Evolutionary conservation across 768 basidiomycete species (phyloP), one percentile per base, ranked within the genome.

Genomic region (Serendipita sp.): DNA sequence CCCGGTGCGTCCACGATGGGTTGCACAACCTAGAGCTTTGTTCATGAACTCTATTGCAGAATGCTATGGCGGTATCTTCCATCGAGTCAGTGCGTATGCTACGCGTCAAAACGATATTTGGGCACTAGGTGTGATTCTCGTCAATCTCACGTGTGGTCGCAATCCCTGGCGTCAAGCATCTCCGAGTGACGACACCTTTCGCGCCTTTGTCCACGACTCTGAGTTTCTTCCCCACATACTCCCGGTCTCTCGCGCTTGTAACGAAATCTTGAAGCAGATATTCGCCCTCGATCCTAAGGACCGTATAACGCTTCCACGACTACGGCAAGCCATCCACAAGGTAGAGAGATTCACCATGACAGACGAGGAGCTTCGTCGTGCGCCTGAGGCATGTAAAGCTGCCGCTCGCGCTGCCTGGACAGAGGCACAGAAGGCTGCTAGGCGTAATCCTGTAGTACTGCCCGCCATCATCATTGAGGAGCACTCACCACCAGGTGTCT

Each of bases 81-180:
- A 82, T 38, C 79, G 78, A 16, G 80, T 79, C 64, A 81, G 82
- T 66, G 77, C 81, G 3, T 99, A 99, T 75, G 88, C 88, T 5
- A 91, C 94, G 7, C 80, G 84, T 68, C 83, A 82, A 72, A 95
- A 96, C 74, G 95, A 99, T 73, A 82, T 97, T 68, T 99, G 95
- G 95, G 92, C 93, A 5, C 78, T 98, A 48, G 95, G 93, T 38
- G 89, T 99, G 70, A 90, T 99, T 67, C 85, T 99, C 44, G 84
- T 98, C 72, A 99, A 99, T 74, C 83, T 99, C 51, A 85, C 89
- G 32, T 96, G 91, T 28, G 91, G 92, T 3, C 83, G 95, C 36
- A 97, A 97, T 70, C 95, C 95, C 3, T 98, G 95, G 95, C 89
- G 89, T 73, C 87, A 89, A 28, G 93, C 95, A 2, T 85, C 83